These are phyloP conservation scores for Pisolithus thermaeus DNA, from an alignment of 1,284 basidiomycete species.

Conservation along the genomic window DNA sequence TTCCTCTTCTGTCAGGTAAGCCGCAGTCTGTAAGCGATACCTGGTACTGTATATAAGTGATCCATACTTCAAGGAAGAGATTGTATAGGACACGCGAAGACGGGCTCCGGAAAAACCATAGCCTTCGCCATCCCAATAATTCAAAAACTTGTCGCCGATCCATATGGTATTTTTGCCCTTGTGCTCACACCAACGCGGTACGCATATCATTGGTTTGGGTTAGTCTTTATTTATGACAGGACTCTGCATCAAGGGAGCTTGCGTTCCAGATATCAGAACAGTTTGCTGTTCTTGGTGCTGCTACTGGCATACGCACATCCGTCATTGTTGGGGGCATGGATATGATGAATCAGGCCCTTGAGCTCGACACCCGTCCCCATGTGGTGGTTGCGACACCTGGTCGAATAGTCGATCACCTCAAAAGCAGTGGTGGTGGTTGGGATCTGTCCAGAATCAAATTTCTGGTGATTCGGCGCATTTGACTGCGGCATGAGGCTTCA, in stretches of 20 bases:
- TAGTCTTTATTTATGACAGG: not conserved
- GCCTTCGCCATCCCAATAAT: slow-evolving; percentile 96
- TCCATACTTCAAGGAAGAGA: slow-evolving; percentile 55
- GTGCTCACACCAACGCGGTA: slow-evolving; percentile 93
- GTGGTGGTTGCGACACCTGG: slow-evolving; percentile 96
- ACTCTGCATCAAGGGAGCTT: slow-evolving; percentile 61
- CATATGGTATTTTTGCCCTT: slow-evolving; percentile 91
- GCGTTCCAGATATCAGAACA: slow-evolving; percentile 98
- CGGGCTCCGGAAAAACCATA: slow-evolving; percentile 96
- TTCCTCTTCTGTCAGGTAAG: slow-evolving; percentile 76
- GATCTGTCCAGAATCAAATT: slow-evolving; percentile 82
- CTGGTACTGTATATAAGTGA: not conserved
- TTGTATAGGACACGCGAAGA: slow-evolving; percentile 96
- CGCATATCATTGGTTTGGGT: slow-evolving; percentile 14
- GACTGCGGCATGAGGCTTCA: not conserved
- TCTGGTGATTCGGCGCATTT: slow-evolving; percentile 49
- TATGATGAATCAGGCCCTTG: slow-evolving; percentile 91
- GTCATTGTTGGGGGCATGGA: slow-evolving; percentile 98
- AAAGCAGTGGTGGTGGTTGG: slow-evolving; percentile 78
- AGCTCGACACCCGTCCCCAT: slow-evolving; percentile 84
- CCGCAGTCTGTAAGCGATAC: slow-evolving; percentile 4
- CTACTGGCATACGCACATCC: slow-evolving; percentile 76
- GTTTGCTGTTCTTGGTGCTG: slow-evolving; percentile 85
- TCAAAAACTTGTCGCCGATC: slow-evolving; percentile 82
- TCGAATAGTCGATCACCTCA: slow-evolving; percentile 87